Evolutionary conservation across 2,329 filamentous ascomycete species (phyloP).

Genomic region (Ophiostoma quercus): DNA sequence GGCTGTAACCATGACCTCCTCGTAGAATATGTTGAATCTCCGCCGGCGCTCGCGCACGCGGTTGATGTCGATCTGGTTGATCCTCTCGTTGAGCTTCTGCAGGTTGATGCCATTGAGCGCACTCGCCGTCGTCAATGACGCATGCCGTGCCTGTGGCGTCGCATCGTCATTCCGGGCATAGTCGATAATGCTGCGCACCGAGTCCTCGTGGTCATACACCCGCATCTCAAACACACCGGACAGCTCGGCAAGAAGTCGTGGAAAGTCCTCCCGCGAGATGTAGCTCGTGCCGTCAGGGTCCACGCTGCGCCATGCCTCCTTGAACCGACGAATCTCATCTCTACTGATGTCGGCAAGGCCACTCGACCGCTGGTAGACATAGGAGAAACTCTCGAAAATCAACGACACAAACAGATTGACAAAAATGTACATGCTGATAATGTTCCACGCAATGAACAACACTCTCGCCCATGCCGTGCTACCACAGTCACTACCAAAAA

Average conservation of each 20-base stretch:
- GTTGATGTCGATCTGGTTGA: constrained; percentile 66
- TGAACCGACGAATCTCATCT: constrained; percentile 93
- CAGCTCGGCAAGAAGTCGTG: constrained; percentile 80
- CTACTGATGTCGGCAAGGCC: constrained; percentile 85
- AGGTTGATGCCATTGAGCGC: constrained; percentile 63
- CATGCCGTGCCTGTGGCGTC: constrained; percentile 40
- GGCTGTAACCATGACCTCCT: constrained; percentile 90
- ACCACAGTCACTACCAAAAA: constrained; percentile 88
- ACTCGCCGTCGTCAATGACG: constrained; percentile 49
- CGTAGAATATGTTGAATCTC: constrained; percentile 90
- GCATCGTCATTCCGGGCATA: constrained; percentile 61
- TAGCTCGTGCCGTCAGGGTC: constrained; percentile 88
- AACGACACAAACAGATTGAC: constrained; percentile 97
- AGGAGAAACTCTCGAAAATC: constrained; percentile 99
- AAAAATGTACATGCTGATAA: constrained; percentile 99
- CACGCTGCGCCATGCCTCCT: constrained; percentile 94
- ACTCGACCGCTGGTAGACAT: constrained; percentile 94
- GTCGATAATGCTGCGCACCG: constrained; percentile 79
- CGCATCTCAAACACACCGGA: constrained; percentile 97
- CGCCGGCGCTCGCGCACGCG: constrained; percentile 70
- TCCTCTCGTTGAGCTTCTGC: constrained; percentile 64
- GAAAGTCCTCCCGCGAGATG: constrained; percentile 85
- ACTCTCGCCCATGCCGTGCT: constrained; percentile 82
- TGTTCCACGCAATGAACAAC: constrained; percentile 95
- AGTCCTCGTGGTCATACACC: constrained; percentile 87